Base-by-base conservation (phyloP, 352 stramenopile species). In the Saprolegnia parasitica region DNA sequence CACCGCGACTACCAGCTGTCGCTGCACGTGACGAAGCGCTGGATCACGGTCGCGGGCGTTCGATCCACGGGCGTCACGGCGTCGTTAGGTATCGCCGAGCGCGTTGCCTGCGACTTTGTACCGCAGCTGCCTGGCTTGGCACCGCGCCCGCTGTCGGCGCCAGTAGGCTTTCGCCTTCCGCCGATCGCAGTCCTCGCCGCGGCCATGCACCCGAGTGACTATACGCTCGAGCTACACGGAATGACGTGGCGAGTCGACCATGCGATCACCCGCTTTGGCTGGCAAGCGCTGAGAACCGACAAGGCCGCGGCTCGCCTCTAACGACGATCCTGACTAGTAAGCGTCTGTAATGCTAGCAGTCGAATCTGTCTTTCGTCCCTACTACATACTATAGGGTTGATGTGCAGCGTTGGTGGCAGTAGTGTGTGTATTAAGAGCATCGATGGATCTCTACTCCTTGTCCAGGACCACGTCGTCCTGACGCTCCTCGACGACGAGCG, bases 401-500 rank as follows among this genome's bases (percentile, higher is more conserved):
- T 35, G 29, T 5, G 5, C 5, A 2, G 29, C 29, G 5, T 35
- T 6, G 2, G 29, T 35, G 29, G 29, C 5, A 35, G 29, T 35
- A 35, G 29, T 35, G 5, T 35, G 29, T 35, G 29, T 35, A 35
- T 35, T 2, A 5, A 6, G 2, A 6, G 24, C 24, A 6, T 2
- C 5, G n/a, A 55, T 55, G 24, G 52, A 29, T 8, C 32, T 8
- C 35, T 40, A 60, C 13, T 60, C 52, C 13, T 60, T 16, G 24
- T 60, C 52, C 3, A 15, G 24, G 24, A 60, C 52, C 2, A 35
- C 29, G 35, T 67, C 24, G 40, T 70, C 63, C 23, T 61, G 46
- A 4, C 63, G 63, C 21, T 93, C 86, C 71, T 95, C 85, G 39
- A 95, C 84, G 60, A 95, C 81, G 4, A 86, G 80, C 71, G 87